phyloP scores from a whole-genome alignment of 73 alveolate species.

The Symbiodinium pilosum region DNA sequence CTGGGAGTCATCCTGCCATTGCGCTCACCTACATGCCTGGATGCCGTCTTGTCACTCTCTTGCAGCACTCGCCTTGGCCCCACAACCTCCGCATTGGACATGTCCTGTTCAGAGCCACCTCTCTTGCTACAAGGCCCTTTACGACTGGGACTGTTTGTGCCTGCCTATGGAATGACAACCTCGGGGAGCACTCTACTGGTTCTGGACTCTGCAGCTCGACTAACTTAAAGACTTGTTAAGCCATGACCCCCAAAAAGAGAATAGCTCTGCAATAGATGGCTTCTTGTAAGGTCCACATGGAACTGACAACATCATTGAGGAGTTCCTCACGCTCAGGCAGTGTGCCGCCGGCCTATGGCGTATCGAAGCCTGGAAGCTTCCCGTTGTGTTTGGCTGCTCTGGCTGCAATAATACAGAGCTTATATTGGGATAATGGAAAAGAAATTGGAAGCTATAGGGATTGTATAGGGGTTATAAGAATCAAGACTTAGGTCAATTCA shows the following conservation, averaged over 20 bases:
- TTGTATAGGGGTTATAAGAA: too few relatives aligned
- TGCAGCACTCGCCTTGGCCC: slow-evolving; percentile 2
- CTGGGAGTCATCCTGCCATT: not conserved
- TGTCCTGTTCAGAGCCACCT: not conserved
- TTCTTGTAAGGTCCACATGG: slow-evolving; percentile 45
- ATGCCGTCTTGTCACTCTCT: not conserved
- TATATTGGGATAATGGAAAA: too few relatives aligned
- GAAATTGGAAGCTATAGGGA: too few relatives aligned
- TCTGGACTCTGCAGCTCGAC: slow-evolving; percentile 48
- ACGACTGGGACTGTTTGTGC: not conserved
- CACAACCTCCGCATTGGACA: not conserved
- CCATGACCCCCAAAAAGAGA: too few relatives aligned
- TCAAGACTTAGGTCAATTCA: too few relatives aligned
- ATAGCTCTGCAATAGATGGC: not conserved
- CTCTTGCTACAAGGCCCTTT: not conserved
- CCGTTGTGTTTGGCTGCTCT: not conserved
- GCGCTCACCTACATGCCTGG: not conserved
- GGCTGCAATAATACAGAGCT: too few relatives aligned
- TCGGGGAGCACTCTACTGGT: slow-evolving; percentile 3
- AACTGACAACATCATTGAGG: not conserved
- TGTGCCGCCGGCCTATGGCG: slow-evolving; percentile 60
- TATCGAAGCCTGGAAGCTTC: not conserved
- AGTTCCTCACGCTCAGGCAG: slow-evolving; percentile 21
- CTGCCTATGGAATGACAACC: slow-evolving; percentile 36
- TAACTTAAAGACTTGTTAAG: too few relatives aligned